These are phyloP conservation scores for Annona squamosa DNA, from an alignment of 164 flowering plant genomes.

Conservation along the genomic window DNA sequence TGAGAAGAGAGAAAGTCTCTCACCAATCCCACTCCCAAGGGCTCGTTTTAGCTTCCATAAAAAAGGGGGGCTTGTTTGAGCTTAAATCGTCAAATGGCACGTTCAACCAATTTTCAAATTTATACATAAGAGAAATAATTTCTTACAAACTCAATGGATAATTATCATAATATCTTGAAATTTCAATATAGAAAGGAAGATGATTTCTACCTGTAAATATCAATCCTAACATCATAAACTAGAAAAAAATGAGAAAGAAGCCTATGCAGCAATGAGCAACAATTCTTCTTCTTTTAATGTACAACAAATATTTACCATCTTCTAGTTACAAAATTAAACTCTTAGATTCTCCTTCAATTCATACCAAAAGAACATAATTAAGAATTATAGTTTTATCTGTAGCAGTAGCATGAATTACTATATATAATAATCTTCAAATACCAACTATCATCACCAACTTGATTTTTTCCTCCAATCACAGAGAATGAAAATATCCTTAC, in stretches of 20 bases:
- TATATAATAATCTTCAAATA: slow-evolving; percentile 5
- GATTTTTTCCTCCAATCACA: slow-evolving; percentile 3
- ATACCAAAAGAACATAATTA: neutral
- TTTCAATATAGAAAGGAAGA: neutral
- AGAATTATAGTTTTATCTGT: neutral
- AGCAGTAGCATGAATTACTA: neutral
- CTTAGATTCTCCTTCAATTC: neutral
- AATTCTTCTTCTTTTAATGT: neutral
- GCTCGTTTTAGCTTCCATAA: too few relatives aligned
- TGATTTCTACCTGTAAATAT: neutral
- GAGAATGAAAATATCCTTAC: neutral
- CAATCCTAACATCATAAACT: neutral
- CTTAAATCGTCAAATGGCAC: too few relatives aligned
- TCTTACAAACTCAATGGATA: neutral
- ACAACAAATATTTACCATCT: neutral
- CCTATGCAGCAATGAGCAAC: neutral
- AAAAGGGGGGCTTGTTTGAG: too few relatives aligned
- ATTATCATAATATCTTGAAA: neutral
- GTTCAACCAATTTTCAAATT: too few relatives aligned
- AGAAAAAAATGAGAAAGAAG: neutral
- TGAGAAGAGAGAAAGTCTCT: too few relatives aligned
- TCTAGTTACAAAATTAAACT: neutral
- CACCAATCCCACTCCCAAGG: too few relatives aligned
- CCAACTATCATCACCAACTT: neutral
- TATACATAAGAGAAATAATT: too few relatives aligned